Percentiles rank a stretch among this genome's conserved stretches.
phyloP scores from a whole-genome alignment of 106 monocot genomes.

The Phalaenopsis equestris region DNA sequence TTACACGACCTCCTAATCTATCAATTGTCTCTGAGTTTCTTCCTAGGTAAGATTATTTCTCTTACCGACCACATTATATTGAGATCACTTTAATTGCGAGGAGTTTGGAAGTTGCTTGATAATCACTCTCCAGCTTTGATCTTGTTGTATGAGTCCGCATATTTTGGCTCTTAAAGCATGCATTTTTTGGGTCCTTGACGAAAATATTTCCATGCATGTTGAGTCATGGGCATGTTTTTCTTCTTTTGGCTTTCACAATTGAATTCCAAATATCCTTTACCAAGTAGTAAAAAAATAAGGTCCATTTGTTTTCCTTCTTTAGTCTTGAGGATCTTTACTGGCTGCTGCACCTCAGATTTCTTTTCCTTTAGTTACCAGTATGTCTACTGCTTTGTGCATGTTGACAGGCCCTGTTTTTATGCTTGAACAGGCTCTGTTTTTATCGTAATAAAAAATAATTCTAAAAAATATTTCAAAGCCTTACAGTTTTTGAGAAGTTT shows the following conservation, averaged over 20 bases:
- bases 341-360: neutral
- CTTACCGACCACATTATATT: neutral
- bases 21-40: slow-evolving; percentile 96
- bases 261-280: neutral
- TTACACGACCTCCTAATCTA: slow-evolving; percentile 89
- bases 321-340: neutral
- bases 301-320: neutral
- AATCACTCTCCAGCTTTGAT: neutral
- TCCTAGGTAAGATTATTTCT: slow-evolving; percentile 53
- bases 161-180: neutral
- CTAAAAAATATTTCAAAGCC: neutral
- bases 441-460: neutral
- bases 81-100: neutral
- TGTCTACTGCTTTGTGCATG: neutral
- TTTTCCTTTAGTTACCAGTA: neutral
- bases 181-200: neutral
- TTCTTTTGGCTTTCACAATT: neutral
- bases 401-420: neutral
- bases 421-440: no score
- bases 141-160: neutral
- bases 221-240: neutral
- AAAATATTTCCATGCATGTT: neutral
- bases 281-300: neutral
- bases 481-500: neutral
- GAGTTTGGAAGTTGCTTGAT: neutral